Percentiles rank a stretch among this genome's conserved stretches.
phyloP scores from a whole-genome alignment of 2,329 filamentous ascomycete species.

The Talaromyces rugulosus region DNA sequence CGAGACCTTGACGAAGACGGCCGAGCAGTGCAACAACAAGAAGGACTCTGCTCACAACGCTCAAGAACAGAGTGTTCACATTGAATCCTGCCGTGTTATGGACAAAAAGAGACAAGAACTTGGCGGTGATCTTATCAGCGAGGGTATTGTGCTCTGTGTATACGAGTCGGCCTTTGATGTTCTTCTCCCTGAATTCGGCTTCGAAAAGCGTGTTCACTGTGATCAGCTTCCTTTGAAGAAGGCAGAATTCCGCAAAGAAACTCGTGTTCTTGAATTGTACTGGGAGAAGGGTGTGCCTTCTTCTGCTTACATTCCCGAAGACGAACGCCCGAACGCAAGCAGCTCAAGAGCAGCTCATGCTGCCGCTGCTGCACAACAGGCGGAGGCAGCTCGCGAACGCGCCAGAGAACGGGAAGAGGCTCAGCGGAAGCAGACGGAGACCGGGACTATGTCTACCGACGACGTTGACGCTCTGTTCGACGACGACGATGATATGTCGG shows the following conservation, averaged over 20 bases:
- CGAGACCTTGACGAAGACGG: slow-evolving; percentile 83
- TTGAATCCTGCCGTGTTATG: slow-evolving; percentile 94
- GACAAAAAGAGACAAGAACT: slow-evolving; percentile 82
- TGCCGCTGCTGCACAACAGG: slow-evolving; percentile 59
- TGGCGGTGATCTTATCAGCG: slow-evolving; percentile 87
- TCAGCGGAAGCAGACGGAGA: slow-evolving; percentile 88
- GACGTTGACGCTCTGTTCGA: slow-evolving; percentile 96
- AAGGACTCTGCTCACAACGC: slow-evolving; percentile 97
- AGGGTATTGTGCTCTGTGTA: slow-evolving; percentile 93
- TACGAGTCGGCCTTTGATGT: slow-evolving; percentile 99
- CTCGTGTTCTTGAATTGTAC: slow-evolving; percentile 90
- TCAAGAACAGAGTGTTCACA: slow-evolving; percentile 98
- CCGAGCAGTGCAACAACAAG: slow-evolving; percentile 96
- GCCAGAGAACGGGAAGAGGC: slow-evolving; percentile 87
- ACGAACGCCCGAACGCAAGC: slow-evolving; percentile 85
- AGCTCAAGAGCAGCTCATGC: slow-evolving; percentile 72
- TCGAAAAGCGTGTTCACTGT: slow-evolving; percentile 98
- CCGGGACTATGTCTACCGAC: slow-evolving; percentile 86
- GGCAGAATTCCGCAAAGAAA: slow-evolving; percentile 97
- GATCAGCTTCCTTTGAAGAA: slow-evolving; percentile 96
- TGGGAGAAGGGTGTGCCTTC: slow-evolving; percentile 99
- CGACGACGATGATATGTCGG: slow-evolving; percentile 80
- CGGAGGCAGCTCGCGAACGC: slow-evolving; percentile 74
- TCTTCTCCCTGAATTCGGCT: slow-evolving; percentile 95
- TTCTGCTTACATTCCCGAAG: slow-evolving; percentile 91